These are phyloP conservation scores for Annulohypoxylon moriforme DNA, from an alignment of 495 filamentous ascomycete genomes.

Conservation along the genomic window DNA sequence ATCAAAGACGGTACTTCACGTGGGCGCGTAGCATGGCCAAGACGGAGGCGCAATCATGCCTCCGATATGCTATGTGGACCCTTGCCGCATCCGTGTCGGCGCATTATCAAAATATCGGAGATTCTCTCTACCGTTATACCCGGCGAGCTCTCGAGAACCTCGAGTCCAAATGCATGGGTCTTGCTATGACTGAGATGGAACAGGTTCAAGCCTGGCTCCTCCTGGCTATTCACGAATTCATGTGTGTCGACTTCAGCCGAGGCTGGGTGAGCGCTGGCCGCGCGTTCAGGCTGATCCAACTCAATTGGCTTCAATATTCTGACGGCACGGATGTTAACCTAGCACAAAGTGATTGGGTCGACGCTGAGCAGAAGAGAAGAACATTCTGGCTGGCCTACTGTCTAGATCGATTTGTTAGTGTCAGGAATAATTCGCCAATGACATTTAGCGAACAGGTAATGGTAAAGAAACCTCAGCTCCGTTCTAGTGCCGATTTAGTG, in stretches of 20 bases:
- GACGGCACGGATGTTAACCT: conserved; percentile 29
- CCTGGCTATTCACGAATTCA: conserved; percentile 64
- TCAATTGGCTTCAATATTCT: conserved; percentile 57
- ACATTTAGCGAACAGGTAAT: conserved; percentile 62
- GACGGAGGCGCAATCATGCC: conserved; percentile 37
- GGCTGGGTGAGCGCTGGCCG: conserved; percentile 60
- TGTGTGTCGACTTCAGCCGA: conserved; percentile 57
- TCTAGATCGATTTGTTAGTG: conserved; percentile 61
- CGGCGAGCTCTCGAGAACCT: conserved; percentile 57
- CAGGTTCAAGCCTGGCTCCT: conserved; percentile 68
- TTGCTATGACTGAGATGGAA: conserved; percentile 50
- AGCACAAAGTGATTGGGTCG: conserved; percentile 44
- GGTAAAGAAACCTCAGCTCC: conserved; percentile 42
- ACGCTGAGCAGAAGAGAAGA: conserved; percentile 60
- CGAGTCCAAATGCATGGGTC: conserved; percentile 40
- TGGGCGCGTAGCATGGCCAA: conserved; percentile 40
- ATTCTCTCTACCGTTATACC: conserved; percentile 61
- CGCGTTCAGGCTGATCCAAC: conserved; percentile 60
- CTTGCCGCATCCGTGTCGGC: conserved; percentile 64
- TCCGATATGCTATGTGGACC: conserved; percentile 69
- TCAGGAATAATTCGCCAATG: conserved; percentile 59
- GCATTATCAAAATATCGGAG: conserved; percentile 61
- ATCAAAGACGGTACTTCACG: conserved; percentile 51
- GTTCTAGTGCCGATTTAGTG: conserved; percentile 3
- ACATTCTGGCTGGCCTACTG: conserved; percentile 63